These are phyloP conservation scores for Nasturtium officinale DNA, from an alignment of 345 rosid genomes.

Conservation along the genomic window DNA sequence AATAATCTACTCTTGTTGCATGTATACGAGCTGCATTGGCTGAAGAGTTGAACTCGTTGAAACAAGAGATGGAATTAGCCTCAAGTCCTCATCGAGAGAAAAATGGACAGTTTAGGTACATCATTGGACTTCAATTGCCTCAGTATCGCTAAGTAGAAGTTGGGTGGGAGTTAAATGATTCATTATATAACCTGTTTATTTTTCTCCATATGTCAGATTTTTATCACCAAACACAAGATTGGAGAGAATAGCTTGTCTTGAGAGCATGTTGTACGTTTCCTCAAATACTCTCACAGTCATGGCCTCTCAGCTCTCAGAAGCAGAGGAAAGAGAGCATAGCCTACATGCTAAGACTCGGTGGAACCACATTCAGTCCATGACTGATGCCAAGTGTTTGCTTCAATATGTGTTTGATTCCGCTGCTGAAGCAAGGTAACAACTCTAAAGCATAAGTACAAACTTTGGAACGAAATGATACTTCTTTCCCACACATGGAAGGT, in stretches of 20 bases:
- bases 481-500: not conserved
- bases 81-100: conserved; percentile 56
- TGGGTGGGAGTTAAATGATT: conserved; percentile 1
- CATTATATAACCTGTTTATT: conserved; percentile 39
- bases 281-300: conserved; percentile 66
- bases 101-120: conserved; percentile 64
- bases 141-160: not conserved
- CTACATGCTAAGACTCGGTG: conserved; percentile 65
- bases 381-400: conserved; percentile 76
- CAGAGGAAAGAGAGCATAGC: conserved; percentile 72
- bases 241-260: conserved; percentile 68
- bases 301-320: conserved; percentile 87
- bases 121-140: not conserved
- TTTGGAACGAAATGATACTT: not conserved
- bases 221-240: conserved; percentile 67
- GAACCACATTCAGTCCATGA: conserved; percentile 68
- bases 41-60: conserved; percentile 66
- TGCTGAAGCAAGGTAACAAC: conserved; percentile 64
- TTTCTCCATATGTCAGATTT: conserved; percentile 34
- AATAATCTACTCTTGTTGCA: conserved; percentile 19
- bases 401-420: conserved; percentile 66
- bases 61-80: conserved; percentile 56
- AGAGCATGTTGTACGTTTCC: conserved; percentile 72
- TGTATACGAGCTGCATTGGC: conserved; percentile 63
- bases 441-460: not conserved